Percentiles rank a stretch among this genome's conserved stretches.
Conservation (phyloP, 192 early-diverging fungal species). For the Phycomyces nitens region DNA sequence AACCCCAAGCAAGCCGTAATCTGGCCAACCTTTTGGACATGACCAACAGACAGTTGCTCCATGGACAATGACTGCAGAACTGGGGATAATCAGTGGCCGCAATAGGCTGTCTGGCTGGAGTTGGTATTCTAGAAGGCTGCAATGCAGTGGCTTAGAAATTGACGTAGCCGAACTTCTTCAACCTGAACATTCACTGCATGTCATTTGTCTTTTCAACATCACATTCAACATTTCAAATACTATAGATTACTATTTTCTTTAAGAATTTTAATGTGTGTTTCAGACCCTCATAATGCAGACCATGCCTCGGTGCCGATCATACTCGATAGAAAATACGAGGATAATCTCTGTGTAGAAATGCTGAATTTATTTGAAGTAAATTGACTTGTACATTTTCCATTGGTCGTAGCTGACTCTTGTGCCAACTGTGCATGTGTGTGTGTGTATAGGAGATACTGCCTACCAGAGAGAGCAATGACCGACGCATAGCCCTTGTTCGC, state of each 20-base stretch:
- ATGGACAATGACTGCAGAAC: neutral
- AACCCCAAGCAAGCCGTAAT: neutral
- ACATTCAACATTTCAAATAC: neutral
- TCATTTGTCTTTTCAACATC: neutral
- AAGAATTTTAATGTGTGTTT: neutral
- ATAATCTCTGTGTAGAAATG: conserved; percentile 1
- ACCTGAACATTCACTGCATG: neutral
- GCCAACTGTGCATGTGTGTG: too few relatives aligned
- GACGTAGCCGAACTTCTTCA: neutral
- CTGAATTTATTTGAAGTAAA: conserved; percentile 1
- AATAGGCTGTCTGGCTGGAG: too few relatives aligned
- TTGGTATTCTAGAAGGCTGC: neutral
- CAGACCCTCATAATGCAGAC: neutral
- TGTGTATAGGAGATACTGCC: conserved; percentile 51
- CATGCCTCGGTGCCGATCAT: neutral
- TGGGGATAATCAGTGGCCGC: too few relatives aligned
- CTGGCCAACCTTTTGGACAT: neutral
- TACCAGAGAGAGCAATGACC: conserved; percentile 62
- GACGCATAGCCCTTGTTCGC: conserved; percentile 62
- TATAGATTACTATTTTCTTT: neutral
- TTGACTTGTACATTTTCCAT: too few relatives aligned
- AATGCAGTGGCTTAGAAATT: conserved; percentile 4
- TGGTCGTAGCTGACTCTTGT: too few relatives aligned
- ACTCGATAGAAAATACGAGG: conserved; percentile 1
- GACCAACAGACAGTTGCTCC: conserved; percentile 7